phyloP scores from a whole-genome alignment of 306 rosid species.

The Trifolium subterraneum region DNA sequence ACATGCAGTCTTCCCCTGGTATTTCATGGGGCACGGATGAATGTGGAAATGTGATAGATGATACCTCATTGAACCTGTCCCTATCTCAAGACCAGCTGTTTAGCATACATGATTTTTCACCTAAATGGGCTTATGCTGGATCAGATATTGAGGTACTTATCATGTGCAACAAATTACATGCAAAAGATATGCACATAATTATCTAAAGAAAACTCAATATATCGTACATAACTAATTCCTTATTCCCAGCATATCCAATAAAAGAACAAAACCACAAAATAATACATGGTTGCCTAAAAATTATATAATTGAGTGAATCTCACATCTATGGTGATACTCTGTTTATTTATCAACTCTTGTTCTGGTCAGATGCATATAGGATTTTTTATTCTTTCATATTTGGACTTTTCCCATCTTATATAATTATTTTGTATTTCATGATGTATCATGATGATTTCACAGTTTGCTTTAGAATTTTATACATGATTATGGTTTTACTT shows the following conservation, averaged over 20 bases:
- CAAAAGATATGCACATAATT: not conserved
- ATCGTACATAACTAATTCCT: not conserved
- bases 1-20: conserved; percentile 76
- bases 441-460: conserved; percentile 18
- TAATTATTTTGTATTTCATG: conserved; percentile 26
- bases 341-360: conserved; percentile 13
- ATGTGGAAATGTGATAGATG: conserved; percentile 64
- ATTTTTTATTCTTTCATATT: conserved; percentile 9
- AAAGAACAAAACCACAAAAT: not conserved
- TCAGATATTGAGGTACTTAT: conserved; percentile 71
- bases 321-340: not conserved
- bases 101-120: conserved; percentile 76
- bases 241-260: not conserved
- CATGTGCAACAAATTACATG: not conserved
- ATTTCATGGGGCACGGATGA: conserved; percentile 80
- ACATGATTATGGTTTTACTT: not conserved
- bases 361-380: conserved; percentile 30
- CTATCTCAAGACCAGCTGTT: conserved; percentile 85
- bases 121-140: conserved; percentile 77
- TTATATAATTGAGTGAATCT: conserved; percentile 1
- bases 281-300: not conserved
- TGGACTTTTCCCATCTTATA: conserved; percentile 26
- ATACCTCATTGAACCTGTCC: conserved; percentile 77
- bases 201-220: not conserved
- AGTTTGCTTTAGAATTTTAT: conserved; percentile 7